A percentile compares a stretch with the other conserved stretches of the same genome.
Evolutionary conservation across 2,329 filamentous ascomycete species (phyloP).

Genomic region (Leptographium lundbergii): DNA sequence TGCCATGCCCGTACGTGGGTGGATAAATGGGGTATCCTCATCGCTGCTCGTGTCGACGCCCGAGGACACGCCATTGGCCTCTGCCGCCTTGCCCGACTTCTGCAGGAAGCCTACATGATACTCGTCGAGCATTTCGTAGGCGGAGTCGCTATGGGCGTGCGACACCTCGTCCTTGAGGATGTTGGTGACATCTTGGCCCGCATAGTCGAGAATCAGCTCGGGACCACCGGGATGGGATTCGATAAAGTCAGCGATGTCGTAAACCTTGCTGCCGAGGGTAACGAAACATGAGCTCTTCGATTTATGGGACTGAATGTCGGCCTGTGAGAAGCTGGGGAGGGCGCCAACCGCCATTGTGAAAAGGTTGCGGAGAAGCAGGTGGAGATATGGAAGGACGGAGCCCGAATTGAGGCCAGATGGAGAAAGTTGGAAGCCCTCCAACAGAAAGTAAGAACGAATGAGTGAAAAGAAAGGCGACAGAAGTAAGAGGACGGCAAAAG

Average conservation of each 20-base stretch:
- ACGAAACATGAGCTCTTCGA: constrained; percentile 81
- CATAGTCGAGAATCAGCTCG: constrained; percentile 81
- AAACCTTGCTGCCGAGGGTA: constrained; percentile 78
- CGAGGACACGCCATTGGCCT: constrained; percentile 18
- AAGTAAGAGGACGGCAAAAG: neutral
- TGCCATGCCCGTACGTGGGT: constrained; percentile 74
- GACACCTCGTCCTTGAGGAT: constrained; percentile 76
- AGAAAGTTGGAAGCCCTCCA: neutral
- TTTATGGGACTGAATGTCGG: constrained; percentile 74
- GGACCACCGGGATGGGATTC: constrained; percentile 83
- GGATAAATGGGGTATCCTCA: constrained; percentile 19
- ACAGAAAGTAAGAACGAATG: neutral
- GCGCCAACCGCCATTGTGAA: constrained; percentile 62
- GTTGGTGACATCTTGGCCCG: constrained; percentile 68
- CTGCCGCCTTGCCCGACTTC: constrained; percentile 41
- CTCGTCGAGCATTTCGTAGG: constrained; percentile 93
- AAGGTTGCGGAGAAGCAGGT: neutral
- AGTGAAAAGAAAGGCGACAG: neutral
- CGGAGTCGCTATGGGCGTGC: constrained; percentile 77
- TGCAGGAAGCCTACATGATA: constrained; percentile 70
- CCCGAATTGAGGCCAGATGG: neutral
- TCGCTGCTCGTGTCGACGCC: constrained; percentile 10
- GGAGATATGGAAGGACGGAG: neutral
- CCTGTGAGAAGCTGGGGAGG: constrained; percentile 68
- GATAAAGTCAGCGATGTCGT: constrained; percentile 86